Evolutionary conservation across 2,329 filamentous ascomycete species (phyloP).

Genomic region (Apiospora kogelbergensis): DNA sequence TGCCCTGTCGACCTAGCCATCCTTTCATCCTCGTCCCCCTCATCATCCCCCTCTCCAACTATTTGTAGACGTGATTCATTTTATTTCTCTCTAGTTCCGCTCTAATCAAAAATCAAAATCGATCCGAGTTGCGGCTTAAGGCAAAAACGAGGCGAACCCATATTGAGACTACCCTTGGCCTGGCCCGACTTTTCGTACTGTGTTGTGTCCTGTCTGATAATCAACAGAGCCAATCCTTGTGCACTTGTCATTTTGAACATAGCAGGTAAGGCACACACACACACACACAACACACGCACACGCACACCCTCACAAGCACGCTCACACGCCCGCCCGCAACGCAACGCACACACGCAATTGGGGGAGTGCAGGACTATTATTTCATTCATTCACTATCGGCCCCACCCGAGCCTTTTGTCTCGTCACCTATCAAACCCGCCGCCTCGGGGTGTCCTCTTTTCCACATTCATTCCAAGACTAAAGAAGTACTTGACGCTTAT

Average conservation of each 20-base stretch:
- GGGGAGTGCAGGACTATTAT: conserved; percentile 2
- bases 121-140: background rate
- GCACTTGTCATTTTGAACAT: conserved; percentile 1
- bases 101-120: background rate
- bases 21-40: background rate
- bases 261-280: background rate
- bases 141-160: background rate
- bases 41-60: background rate
- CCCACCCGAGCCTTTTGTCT: conserved; percentile 11
- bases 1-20: background rate
- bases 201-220: background rate
- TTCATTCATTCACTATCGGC: background rate
- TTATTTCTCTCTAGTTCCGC: background rate
- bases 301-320: too few relatives aligned
- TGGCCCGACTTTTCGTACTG: background rate
- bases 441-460: conserved; percentile 9
- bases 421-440: conserved; percentile 2
- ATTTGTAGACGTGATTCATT: conserved; percentile 7
- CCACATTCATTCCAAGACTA: conserved; percentile 6
- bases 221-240: background rate
- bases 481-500: conserved; percentile 11
- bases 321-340: background rate
- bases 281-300: background rate
- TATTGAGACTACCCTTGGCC: background rate
- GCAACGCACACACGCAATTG: background rate